phyloP scores from a whole-genome alignment of 2,329 filamentous ascomycete genomes.

The Monilinia laxa region DNA sequence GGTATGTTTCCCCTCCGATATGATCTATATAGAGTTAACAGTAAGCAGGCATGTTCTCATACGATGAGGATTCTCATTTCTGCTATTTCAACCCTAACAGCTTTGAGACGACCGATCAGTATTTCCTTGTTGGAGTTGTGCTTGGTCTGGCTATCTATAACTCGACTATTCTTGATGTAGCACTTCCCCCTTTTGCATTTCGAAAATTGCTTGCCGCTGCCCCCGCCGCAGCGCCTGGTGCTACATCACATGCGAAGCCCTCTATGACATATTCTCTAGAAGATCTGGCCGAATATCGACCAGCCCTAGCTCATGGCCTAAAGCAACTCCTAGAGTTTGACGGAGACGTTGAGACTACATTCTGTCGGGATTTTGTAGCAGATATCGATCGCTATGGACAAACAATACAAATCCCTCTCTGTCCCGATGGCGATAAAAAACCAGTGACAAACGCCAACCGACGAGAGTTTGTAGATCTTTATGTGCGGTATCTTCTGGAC shows the following conservation, averaged over 20 bases:
- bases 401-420: conserved; percentile 65
- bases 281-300: conserved; percentile 80
- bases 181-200: conserved; percentile 85
- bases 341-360: conserved; percentile 77
- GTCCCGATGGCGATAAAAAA: conserved; percentile 68
- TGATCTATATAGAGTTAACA: conserved; percentile 25
- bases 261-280: conserved; percentile 73
- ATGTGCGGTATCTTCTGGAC: conserved; percentile 78
- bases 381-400: conserved; percentile 76
- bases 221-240: conserved; percentile 57
- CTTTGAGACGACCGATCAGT: conserved; percentile 89
- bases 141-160: conserved; percentile 92
- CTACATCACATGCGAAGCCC: conserved; percentile 56
- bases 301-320: conserved; percentile 71
- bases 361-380: conserved; percentile 78
- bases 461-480: conserved; percentile 82
- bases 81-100: conserved; percentile 93
- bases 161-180: conserved; percentile 86
- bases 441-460: conserved; percentile 83
- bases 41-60: conserved; percentile 75
- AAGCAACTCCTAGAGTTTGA: conserved; percentile 77
- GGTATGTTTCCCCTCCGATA: conserved; percentile 50
- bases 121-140: conserved; percentile 84
- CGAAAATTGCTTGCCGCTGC: conserved; percentile 79
- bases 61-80: conserved; percentile 85